Base-by-base conservation (phyloP, 192 early-diverging fungal genomes). In the Umbelopsis sp. region DNA sequence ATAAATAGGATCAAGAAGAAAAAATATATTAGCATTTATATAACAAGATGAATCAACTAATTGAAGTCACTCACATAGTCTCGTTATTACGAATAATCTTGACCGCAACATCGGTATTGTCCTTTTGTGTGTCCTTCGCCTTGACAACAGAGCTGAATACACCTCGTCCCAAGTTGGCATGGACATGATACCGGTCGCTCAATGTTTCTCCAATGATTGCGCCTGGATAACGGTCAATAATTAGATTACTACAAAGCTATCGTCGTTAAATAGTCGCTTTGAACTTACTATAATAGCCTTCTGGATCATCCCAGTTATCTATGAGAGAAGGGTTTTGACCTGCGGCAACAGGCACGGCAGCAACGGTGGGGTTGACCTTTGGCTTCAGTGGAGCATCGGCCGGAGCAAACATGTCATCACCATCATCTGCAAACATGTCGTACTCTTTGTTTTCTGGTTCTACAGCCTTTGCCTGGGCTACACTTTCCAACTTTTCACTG, bases 51-150 rank as follows among this genome's bases (percentile, higher is more conserved):
- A 11, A 11, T 41, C 5, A 6, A 41, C 7, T 6, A 1, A 41
- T 68, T 32, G n/a, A 59, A 11, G 2, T 20, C 31, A 76, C 82
- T 79, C 82, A 91, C 95, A 96, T 98, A 21, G 87, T 89, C 69
- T 97, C 96, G 79, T 98, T 98, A 79, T 92, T 96, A 3, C 97
- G 92, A 69, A 98, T 91, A 31, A 99, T 85, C 80, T 99, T 99
- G 71, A 99, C 93, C 0, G 97, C 97, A 25, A 98, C 96, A 34
- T 95, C 91, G 7, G 79, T 82, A 51, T 93, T 81, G 8, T 78
- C 79, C 52, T 90, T 86, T 66, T 88, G 75, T 9, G 82, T 91
- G 69, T 99, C 97, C 2, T 80, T 81, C 2, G 96, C 96, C 74
- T 91, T 93, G 14, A 96, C 92, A 0, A 99, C 97, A 1, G 91